Percentiles rank a stretch among this genome's conserved stretches.
phyloP scores from a whole-genome alignment of 768 basidiomycete genomes.

The Pulveroboletus sp. region DNA sequence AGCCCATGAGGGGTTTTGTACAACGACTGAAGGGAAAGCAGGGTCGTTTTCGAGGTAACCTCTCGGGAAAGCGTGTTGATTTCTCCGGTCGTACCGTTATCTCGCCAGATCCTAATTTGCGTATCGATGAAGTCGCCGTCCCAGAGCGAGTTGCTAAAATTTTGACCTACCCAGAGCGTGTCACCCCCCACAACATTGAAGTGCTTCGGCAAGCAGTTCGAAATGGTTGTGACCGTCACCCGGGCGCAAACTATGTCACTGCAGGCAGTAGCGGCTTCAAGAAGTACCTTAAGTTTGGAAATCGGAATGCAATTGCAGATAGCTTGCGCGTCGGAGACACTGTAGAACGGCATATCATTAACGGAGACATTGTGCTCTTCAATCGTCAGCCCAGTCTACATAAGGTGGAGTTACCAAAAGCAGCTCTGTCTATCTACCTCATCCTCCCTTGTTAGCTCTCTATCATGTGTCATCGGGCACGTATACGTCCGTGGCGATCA shows the following conservation, averaged over 20 bases:
- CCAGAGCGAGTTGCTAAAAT: conserved; percentile 94
- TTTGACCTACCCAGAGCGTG: conserved; percentile 93
- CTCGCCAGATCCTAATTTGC: conserved; percentile 97
- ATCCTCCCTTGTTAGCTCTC: conserved; percentile 57
- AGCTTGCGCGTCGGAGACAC: conserved; percentile 81
- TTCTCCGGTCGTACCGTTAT: conserved; percentile 98
- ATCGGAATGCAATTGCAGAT: conserved; percentile 75
- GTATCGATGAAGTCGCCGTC: conserved; percentile 97
- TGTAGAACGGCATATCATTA: conserved; percentile 91
- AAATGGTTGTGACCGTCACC: conserved; percentile 88
- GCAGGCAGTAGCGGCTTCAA: conserved; percentile 74
- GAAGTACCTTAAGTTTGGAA: conserved; percentile 86
- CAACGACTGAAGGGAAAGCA: conserved; percentile 98
- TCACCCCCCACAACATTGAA: conserved; percentile 87
- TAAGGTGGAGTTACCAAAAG: conserved; percentile 48
- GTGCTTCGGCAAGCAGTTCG: conserved; percentile 67
- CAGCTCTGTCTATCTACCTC: background rate
- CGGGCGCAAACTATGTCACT: conserved; percentile 93
- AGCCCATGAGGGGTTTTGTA: conserved; percentile 95
- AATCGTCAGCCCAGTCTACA: conserved; percentile 99
- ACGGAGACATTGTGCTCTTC: conserved; percentile 95
- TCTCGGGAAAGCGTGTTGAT: conserved; percentile 98
- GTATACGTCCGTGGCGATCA: conserved; percentile 94
- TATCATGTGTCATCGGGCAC: conserved; percentile 98
- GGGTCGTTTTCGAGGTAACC: conserved; percentile 95